phyloP scores from a whole-genome alignment of 1,139 yeast genomes.

The Kodamaea alishanica region DNA sequence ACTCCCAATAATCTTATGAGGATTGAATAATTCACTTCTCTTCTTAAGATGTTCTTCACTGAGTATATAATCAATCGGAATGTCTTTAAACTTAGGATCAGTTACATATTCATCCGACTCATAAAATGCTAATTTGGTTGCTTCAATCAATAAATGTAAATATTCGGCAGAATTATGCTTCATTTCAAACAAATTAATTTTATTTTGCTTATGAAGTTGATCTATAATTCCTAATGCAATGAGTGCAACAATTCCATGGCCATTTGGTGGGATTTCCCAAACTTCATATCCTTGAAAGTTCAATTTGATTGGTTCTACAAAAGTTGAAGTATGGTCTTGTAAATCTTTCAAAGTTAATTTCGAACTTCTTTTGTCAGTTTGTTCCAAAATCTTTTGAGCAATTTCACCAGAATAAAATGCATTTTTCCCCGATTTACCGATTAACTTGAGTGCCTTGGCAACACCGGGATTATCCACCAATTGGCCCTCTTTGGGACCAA shows the following conservation, averaged over 20 bases:
- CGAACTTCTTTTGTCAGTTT: slow-evolving; percentile 52
- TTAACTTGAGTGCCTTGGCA: slow-evolving; percentile 50
- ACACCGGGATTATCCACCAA: slow-evolving; percentile 49
- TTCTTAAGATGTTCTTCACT: slow-evolving; percentile 42
- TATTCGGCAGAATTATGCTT: slow-evolving; percentile 71
- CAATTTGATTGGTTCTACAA: slow-evolving; percentile 58
- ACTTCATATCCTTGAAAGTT: slow-evolving; percentile 42
- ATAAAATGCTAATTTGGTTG: slow-evolving; percentile 68
- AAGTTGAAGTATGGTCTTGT: slow-evolving; percentile 50
- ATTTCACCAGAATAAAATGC: slow-evolving; percentile 69
- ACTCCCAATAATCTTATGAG: slow-evolving; percentile 39
- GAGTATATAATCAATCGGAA: slow-evolving; percentile 35
- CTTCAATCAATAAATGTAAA: slow-evolving; percentile 64
- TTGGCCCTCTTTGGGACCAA: slow-evolving; percentile 58
- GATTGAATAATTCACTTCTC: slow-evolving; percentile 48
- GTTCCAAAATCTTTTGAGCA: slow-evolving; percentile 62
- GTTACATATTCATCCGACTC: slow-evolving; percentile 75
- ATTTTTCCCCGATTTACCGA: slow-evolving; percentile 56
- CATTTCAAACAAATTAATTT: slow-evolving; percentile 42
- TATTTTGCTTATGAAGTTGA: slow-evolving; percentile 47
- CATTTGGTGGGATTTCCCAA: slow-evolving; percentile 83
- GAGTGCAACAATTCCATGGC: slow-evolving; percentile 74
- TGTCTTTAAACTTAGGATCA: slow-evolving; percentile 49
- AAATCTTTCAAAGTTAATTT: slow-evolving; percentile 56
- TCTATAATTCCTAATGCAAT: slow-evolving; percentile 64